Evolutionary conservation across 192 early-diverging fungal genomes (phyloP), one percentile per base, ranked within the genome.

Genomic region (Obelidium mucronatum): DNA sequence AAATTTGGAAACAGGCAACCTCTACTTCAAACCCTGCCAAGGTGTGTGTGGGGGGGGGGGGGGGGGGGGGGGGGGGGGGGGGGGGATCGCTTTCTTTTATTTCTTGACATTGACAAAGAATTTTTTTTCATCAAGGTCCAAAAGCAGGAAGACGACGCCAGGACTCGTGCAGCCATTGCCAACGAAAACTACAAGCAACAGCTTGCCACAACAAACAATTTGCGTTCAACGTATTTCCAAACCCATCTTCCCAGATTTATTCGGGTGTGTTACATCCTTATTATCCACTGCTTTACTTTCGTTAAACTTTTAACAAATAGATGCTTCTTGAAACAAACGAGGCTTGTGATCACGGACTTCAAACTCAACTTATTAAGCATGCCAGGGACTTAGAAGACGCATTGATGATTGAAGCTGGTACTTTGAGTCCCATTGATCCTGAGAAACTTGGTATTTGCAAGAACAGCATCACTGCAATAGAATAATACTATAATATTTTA

Each of bases 101-200:
- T 58, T 56, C 40, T 36, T 33, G 33, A 17, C 51, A 58, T 61
- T 68, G 19, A 28, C 19, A 55, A 34, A 26, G 53, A 36, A 44
- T 35, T 59, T 48, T 75, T 72, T 30, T 76, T 19, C 2, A 19
- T 48, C 22, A 65, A 92, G 90, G 84, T 94, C 28, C 87, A 92
- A 44, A 90, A 89, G 55, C 78, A 88, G 52, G 96, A 96, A 77
- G 93, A 97, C 70, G 97, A 97, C 51, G 94, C 97, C 1, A 86
- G 91, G 35, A 79, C 86, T 37, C 96, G 95, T 70, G 95, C 94
- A 1, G 89, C 92, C 31, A 65, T 86, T 30, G 90, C 94, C 28
- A 93, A 98, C 74, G 90, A 94, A 24, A 85, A 80, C 48, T 99
- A 99, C 80, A 93, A 93, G 78, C 73, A 84, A 31, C 93, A 97